phyloP scores from a whole-genome alignment of 768 basidiomycete genomes.

The Rhodosporidiobolus sp. region DNA sequence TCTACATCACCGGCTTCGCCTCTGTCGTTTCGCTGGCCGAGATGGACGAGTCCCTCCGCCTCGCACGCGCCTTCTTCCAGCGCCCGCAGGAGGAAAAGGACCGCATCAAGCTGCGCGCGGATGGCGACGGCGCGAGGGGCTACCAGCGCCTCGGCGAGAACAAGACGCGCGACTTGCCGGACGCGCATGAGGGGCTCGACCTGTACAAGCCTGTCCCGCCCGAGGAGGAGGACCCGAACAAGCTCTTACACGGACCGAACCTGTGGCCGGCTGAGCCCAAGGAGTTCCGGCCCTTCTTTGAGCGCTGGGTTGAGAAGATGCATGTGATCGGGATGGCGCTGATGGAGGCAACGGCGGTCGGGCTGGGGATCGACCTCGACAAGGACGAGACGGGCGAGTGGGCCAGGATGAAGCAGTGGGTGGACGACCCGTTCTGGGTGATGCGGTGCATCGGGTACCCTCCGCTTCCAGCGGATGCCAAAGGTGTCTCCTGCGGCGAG shows the following conservation, averaged over 20 bases:
- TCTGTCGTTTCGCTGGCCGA: slow-evolving; percentile 60
- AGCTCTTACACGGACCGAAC: slow-evolving; percentile 71
- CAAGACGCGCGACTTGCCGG: slow-evolving; percentile 76
- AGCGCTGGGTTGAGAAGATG: slow-evolving; percentile 73
- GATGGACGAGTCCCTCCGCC: slow-evolving; percentile 61
- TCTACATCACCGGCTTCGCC: slow-evolving; percentile 70
- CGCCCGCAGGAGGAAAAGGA: slow-evolving; percentile 76
- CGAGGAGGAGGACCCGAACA: background rate
- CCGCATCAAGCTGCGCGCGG: slow-evolving; percentile 61
- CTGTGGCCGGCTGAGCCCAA: slow-evolving; percentile 69
- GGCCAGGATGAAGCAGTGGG: slow-evolving; percentile 59
- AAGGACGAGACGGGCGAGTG: slow-evolving; percentile 58
- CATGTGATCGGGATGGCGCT: slow-evolving; percentile 71
- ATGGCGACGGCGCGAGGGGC: slow-evolving; percentile 75
- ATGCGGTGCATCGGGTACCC: slow-evolving; percentile 71
- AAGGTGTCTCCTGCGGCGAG: slow-evolving; percentile 83
- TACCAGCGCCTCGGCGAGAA: slow-evolving; percentile 79
- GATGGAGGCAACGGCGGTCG: slow-evolving; percentile 87
- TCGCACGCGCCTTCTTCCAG: slow-evolving; percentile 71
- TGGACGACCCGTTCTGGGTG: slow-evolving; percentile 80
- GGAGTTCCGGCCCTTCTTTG: slow-evolving; percentile 63
- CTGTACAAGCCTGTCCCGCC: slow-evolving; percentile 54
- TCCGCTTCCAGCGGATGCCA: slow-evolving; percentile 70
- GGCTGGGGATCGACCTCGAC: slow-evolving; percentile 65
- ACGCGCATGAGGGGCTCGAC: slow-evolving; percentile 46